Evolutionary conservation across 768 basidiomycete species (phyloP).

Genomic region (Tulasnella calospora): DNA sequence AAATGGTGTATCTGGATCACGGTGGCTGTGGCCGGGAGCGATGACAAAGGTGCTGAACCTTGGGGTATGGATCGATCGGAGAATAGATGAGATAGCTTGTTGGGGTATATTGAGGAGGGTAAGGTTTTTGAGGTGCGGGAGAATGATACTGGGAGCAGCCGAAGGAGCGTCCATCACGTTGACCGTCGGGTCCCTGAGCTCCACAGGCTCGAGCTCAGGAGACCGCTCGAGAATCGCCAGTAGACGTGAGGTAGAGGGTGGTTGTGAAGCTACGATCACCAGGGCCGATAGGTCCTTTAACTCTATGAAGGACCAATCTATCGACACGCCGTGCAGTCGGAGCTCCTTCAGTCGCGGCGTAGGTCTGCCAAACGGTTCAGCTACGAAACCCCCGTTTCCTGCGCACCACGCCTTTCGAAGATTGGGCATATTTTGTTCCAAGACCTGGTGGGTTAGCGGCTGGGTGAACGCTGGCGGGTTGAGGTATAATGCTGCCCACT

Average conservation of each 20-base stretch:
- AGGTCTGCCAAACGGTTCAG: not conserved
- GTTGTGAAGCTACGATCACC: not conserved
- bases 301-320: not conserved
- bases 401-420: not conserved
- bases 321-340: not conserved
- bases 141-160: not conserved
- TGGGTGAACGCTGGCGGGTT: not conserved
- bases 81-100: not conserved
- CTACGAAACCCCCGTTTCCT: not conserved
- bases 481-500: not conserved
- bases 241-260: not conserved
- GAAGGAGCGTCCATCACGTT: not conserved
- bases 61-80: not conserved
- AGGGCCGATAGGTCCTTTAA: not conserved
- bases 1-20: not conserved
- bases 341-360: not conserved
- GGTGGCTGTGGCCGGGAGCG: not conserved
- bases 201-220: not conserved
- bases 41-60: not conserved
- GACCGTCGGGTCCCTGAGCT: not conserved
- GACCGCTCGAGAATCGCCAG: not conserved
- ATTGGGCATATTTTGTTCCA: not conserved
- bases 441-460: not conserved
- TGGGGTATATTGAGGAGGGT: not conserved
- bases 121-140: not conserved